Percentiles rank a stretch among this genome's conserved stretches.
phyloP scores from a whole-genome alignment of 2,329 filamentous ascomycete genomes.

The Aureobasidium sp. region DNA sequence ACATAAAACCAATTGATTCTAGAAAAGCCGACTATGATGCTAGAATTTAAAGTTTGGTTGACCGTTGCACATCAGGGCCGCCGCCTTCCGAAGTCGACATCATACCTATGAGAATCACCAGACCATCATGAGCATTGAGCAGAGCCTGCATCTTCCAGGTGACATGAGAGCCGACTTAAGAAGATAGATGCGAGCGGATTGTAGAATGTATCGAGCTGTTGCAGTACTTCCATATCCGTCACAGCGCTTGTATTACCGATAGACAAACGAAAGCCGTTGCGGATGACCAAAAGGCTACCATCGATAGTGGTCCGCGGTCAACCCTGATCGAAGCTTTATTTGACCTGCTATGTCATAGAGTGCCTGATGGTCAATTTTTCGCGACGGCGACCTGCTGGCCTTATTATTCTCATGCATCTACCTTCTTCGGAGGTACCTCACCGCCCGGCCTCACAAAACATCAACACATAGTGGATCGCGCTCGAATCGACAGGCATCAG shows the following conservation, averaged over 20 bases:
- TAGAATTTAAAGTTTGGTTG: background rate
- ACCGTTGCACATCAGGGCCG: slow-evolving; percentile 1
- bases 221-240: too few species aligned
- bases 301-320: background rate
- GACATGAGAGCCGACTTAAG: background rate
- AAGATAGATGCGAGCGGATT: too few species aligned
- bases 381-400: background rate
- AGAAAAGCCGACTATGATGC: background rate
- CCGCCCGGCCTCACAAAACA: background rate
- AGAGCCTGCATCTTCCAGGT: background rate
- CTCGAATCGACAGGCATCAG: background rate
- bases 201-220: background rate
- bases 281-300: background rate
- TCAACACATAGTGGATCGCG: background rate
- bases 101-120: background rate
- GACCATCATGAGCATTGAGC: background rate
- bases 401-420: background rate
- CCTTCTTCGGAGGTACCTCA: background rate
- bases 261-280: background rate
- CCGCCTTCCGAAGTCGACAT: slow-evolving; percentile 7
- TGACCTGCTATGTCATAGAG: slow-evolving; percentile 4
- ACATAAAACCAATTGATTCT: background rate
- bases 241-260: too few species aligned
- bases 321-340: slow-evolving; percentile 4
- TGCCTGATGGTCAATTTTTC: slow-evolving; percentile 5